These are phyloP conservation scores for Eremothecium coryli DNA, from an alignment of 1,139 yeast species.

Conservation along the genomic window DNA sequence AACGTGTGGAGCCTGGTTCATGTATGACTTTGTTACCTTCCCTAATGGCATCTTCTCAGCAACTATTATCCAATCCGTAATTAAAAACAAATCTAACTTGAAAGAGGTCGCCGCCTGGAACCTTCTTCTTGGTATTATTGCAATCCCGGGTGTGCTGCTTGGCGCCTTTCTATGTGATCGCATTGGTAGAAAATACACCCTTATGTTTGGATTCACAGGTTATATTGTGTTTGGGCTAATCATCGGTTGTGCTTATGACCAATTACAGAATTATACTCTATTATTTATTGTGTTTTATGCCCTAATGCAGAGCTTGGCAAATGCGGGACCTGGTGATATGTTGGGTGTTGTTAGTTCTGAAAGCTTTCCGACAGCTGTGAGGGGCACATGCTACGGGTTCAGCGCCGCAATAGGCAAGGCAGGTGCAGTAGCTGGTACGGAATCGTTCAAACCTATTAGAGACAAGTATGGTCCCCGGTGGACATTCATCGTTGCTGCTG, in stretches of 20 bases:
- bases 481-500: slow-evolving; percentile 56
- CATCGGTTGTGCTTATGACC: slow-evolving; percentile 47
- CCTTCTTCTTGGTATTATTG: slow-evolving; percentile 42
- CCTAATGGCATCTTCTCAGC: slow-evolving; percentile 55
- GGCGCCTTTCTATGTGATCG: slow-evolving; percentile 48
- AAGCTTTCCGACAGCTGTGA: slow-evolving; percentile 62
- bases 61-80: slow-evolving; percentile 40
- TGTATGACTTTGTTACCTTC: slow-evolving; percentile 57
- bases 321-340: slow-evolving; percentile 70
- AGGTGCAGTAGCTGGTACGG: slow-evolving; percentile 47
- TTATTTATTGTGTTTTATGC: slow-evolving; percentile 53
- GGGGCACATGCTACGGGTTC: slow-evolving; percentile 53
- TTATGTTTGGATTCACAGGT: slow-evolving; percentile 50
- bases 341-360: slow-evolving; percentile 64
- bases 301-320: slow-evolving; percentile 50
- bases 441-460: slow-evolving; percentile 38
- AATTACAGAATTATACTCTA: slow-evolving; percentile 41
- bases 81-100: slow-evolving; percentile 34
- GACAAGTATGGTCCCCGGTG: slow-evolving; percentile 34
- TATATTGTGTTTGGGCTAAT: slow-evolving; percentile 51
- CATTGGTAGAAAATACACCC: slow-evolving; percentile 50
- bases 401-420: slow-evolving; percentile 48
- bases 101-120: slow-evolving; percentile 50
- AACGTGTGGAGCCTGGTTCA: slow-evolving; percentile 53
- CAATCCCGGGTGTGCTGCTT: slow-evolving; percentile 50